A percentile compares a stretch with the other conserved stretches of the same genome.
These are phyloP conservation scores for Aspergillus biplanus DNA, from an alignment of 495 filamentous ascomycete genomes.

Conservation along the genomic window DNA sequence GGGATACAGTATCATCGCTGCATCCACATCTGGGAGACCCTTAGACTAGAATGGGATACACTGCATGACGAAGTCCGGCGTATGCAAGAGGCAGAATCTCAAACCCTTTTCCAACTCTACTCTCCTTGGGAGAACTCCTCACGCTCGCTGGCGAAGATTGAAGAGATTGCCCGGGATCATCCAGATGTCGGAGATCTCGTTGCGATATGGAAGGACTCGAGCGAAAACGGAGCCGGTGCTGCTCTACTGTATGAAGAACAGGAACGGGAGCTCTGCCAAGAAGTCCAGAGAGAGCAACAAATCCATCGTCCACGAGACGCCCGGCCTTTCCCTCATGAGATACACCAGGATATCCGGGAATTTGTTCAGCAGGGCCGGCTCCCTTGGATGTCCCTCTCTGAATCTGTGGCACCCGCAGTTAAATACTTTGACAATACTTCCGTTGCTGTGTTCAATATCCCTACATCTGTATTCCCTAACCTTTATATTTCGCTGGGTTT, in stretches of 20 bases:
- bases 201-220: background rate
- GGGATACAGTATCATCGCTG: slow-evolving; percentile 15
- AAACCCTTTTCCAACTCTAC: slow-evolving; percentile 21
- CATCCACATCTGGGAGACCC: slow-evolving; percentile 3
- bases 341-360: slow-evolving; percentile 35
- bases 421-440: slow-evolving; percentile 1
- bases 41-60: background rate
- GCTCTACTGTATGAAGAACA: slow-evolving; percentile 63
- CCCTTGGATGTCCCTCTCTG: no score
- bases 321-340: slow-evolving; percentile 36
- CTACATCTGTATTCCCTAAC: background rate
- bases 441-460: background rate
- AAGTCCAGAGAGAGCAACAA: slow-evolving; percentile 61
- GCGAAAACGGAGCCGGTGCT: slow-evolving; percentile 21
- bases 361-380: no score
- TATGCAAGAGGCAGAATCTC: slow-evolving; percentile 23
- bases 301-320: slow-evolving; percentile 46
- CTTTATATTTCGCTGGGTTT: background rate
- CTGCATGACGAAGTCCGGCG: background rate
- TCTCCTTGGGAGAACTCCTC: slow-evolving; percentile 10
- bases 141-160: background rate
- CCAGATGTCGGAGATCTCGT: slow-evolving; percentile 8
- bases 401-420: no score
- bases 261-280: slow-evolving; percentile 64
- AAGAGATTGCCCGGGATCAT: slow-evolving; percentile 5